Conservation (phyloP, 2,329 filamentous ascomycete genomes). For the Colletotrichum sp. region DNA sequence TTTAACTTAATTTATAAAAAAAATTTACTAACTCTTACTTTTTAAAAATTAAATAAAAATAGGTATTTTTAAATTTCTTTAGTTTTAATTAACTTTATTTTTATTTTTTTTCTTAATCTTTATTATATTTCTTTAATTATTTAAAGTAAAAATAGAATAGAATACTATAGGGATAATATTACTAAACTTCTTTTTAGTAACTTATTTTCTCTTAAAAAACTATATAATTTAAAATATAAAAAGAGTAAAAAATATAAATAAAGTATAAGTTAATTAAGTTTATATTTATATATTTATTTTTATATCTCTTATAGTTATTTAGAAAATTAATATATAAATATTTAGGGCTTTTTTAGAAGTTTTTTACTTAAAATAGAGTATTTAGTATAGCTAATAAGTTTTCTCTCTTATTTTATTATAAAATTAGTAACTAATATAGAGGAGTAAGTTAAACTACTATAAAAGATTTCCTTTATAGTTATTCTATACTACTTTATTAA, state of each 20-base stretch:
- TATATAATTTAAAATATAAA: not conserved
- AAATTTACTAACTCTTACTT: too few relatives aligned
- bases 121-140: not conserved
- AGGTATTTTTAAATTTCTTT: not conserved
- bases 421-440: too few relatives aligned
- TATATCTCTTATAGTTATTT: not conserved
- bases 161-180: not conserved
- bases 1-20: too few relatives aligned
- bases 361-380: fast-evolving
- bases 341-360: too few relatives aligned
- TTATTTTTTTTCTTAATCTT: not conserved
- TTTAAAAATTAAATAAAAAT: too few relatives aligned
- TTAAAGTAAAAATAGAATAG: fast-evolving
- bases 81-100: not conserved
- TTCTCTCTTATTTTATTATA: not conserved
- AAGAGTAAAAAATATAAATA: too few relatives aligned
- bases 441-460: too few relatives aligned
- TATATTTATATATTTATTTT: too few relatives aligned
- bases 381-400: too few relatives aligned
- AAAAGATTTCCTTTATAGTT: too few relatives aligned
- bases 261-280: too few relatives aligned
- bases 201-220: not conserved
- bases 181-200: not conserved
- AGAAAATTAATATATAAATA: not conserved
- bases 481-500: too few relatives aligned